A percentile compares a stretch with the other conserved stretches of the same genome.
Conservation (phyloP, 2,329 filamentous ascomycete genomes). For the Alternaria longipes region DNA sequence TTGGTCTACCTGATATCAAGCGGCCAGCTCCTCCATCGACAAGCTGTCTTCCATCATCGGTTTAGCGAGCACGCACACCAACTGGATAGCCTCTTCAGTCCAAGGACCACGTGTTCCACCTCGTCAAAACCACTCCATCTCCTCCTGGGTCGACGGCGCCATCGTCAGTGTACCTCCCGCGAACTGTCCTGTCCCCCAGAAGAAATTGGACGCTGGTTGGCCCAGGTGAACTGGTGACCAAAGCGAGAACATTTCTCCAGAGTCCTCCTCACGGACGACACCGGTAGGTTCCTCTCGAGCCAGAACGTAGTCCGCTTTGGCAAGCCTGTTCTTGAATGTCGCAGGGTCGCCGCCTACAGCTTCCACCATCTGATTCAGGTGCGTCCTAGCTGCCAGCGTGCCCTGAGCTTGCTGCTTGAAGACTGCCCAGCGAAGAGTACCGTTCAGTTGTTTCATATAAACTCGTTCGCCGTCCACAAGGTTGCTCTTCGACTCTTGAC, state of each 20-base stretch:
- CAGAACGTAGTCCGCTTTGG: constrained; percentile 1
- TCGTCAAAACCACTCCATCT: not conserved
- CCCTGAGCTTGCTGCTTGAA: not conserved
- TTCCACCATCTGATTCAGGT: constrained; percentile 3
- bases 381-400: not conserved
- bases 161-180: not conserved
- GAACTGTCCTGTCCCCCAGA: constrained; percentile 4
- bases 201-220: not conserved
- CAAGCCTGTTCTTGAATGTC: not conserved
- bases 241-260: not conserved
- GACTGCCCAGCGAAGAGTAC: not conserved
- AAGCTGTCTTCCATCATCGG: not conserved
- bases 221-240: not conserved
- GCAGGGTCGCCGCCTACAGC: constrained; percentile 4
- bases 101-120: not conserved
- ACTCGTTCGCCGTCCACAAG: not conserved
- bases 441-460: not conserved
- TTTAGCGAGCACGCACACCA: not conserved
- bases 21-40: not conserved
- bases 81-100: not conserved
- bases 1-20: not conserved
- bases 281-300: not conserved
- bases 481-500: not conserved
- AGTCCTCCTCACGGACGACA: not conserved
- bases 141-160: not conserved